These are phyloP conservation scores for Fusarium citri DNA, from an alignment of 2,329 filamentous ascomycete species.

Conservation along the genomic window DNA sequence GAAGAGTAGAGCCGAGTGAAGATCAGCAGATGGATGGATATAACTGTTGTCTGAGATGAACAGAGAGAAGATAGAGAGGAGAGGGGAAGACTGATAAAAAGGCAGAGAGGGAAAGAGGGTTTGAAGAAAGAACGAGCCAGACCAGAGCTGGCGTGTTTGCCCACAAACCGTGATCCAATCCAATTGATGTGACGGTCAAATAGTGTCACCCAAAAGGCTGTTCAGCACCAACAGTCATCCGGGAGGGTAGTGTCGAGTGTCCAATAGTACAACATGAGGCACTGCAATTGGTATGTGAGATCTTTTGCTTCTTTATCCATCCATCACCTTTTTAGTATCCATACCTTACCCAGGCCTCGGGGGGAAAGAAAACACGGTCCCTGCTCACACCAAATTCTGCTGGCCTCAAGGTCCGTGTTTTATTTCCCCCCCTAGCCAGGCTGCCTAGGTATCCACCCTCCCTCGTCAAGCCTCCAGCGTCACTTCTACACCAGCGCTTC, in stretches of 20 bases:
- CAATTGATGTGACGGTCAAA: neutral
- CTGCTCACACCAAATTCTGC: no score
- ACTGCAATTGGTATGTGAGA: neutral
- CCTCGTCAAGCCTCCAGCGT: conserved; percentile 32
- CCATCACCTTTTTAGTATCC: neutral
- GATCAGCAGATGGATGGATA: neutral
- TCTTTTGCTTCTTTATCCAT: neutral
- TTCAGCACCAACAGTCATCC: neutral
- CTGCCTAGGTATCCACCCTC: neutral
- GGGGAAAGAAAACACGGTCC: no score
- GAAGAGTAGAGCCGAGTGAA: neutral
- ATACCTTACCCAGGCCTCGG: neutral
- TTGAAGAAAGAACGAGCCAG: conserved; percentile 4
- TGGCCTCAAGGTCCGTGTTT: no score
- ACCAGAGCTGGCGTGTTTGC: neutral
- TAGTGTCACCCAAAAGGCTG: neutral
- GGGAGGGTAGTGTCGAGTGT: neutral
- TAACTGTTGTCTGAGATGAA: neutral
- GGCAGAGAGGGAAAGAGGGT: neutral
- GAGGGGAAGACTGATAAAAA: conserved; percentile 6
- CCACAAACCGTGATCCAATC: neutral
- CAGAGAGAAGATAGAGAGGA: neutral
- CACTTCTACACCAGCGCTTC: conserved; percentile 15
- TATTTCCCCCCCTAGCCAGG: neutral
- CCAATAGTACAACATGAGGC: conserved; percentile 9